Conservation (phyloP, 257 asterid genomes). For the Solanum etuberosum region DNA sequence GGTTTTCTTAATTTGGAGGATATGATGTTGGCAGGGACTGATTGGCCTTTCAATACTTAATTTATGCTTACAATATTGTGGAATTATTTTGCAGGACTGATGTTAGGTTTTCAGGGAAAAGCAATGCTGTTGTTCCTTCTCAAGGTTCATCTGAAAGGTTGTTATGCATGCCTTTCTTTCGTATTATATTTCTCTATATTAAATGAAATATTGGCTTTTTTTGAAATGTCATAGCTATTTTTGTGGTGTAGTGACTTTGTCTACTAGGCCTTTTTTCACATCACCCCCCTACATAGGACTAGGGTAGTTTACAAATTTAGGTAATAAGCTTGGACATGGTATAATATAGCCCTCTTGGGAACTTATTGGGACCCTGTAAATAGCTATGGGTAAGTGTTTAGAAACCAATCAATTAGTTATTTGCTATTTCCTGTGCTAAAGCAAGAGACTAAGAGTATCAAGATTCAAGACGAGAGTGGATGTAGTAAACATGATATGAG, state of each 20-base stretch:
- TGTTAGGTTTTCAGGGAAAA: conserved; percentile 47
- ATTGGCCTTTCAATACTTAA: background rate
- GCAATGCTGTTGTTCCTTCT: conserved; percentile 38
- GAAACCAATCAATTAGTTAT: background rate
- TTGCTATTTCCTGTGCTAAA: background rate
- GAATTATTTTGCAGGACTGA: conserved; percentile 40
- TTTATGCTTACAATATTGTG: background rate
- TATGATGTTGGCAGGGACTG: background rate
- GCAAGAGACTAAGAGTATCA: background rate
- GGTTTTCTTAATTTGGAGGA: background rate
- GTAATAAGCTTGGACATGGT: background rate
- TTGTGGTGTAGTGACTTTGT: background rate
- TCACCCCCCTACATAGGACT: background rate
- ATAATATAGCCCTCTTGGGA: background rate
- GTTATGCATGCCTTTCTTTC: conserved; percentile 2
- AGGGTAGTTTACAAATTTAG: background rate
- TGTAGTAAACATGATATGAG: background rate
- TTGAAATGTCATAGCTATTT: background rate
- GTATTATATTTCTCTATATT: conserved; percentile 3
- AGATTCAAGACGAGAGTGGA: background rate
- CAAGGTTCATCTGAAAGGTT: conserved; percentile 68
- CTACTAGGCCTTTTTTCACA: background rate
- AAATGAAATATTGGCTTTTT: background rate
- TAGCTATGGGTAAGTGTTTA: background rate
- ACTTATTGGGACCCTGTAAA: background rate